Evolutionary conservation across 2,329 filamentous ascomycete species (phyloP), one percentile per base, ranked within the genome.

Genomic region (Stagonosporopsis vannaccii): DNA sequence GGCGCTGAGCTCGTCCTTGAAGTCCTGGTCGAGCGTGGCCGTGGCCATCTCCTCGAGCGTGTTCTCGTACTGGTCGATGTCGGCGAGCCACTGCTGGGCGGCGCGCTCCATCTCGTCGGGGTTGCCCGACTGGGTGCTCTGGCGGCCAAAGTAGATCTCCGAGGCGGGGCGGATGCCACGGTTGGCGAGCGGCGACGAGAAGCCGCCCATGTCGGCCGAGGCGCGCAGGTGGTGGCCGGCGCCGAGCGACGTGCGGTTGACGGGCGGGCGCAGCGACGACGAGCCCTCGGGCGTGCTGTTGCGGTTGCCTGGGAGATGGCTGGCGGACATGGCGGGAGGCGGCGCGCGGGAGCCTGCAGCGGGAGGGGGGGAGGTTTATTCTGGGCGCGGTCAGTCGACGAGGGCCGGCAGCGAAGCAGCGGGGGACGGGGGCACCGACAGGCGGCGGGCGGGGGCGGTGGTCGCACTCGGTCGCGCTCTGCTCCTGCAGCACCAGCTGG

Each of bases 31-130:
- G 51, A 98, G 82, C n/a, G 95, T 98, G 25, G 95, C 95, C 28
- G 94, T 93, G 39, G 95, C 95, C 95, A 99, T 99, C 76, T 99
- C 95, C 78, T 98, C 95, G 71, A 99, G 79, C 1, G 95, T 99
- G n/a, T 89, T 96, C 82, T 99, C 95, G 72, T 97, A 97, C 77
- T 98, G 94, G 75, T 99, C 95, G 67, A 99, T 98, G 71, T 99
- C 95, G 52, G 94, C 92, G 69, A 99, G 94, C 95, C 95, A 99
- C 78, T 99, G 93, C 80, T 97, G 93, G 46, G 94, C 92, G 63
- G 94, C 90, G 78, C 93, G 94, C 76, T 98, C 95, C 76, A 95
- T 88, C 77, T 98, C 95, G 61, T 97, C 93, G 19, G 85, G 79
- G 67, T 84, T 87, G 65, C 91, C 74, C 28, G 88, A 68, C 82